Conservation (phyloP, 148 eudicot species). For the Rhododendron ovatum region DNA sequence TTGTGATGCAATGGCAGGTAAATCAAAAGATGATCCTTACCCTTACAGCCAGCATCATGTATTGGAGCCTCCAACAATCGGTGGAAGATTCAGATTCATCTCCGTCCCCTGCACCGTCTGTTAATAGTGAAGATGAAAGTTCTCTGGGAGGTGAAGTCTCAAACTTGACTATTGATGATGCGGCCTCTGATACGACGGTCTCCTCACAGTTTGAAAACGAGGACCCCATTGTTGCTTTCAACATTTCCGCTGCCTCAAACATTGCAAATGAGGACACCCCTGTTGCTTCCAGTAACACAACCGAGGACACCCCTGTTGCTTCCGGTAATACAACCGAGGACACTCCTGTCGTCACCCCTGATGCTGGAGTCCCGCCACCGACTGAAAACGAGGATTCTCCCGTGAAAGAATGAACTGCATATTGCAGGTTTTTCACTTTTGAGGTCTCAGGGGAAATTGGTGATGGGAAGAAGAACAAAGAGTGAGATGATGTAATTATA, state of each 20-base stretch:
- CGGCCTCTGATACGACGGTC: slow-evolving; percentile 56
- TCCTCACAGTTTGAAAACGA: slow-evolving; percentile 16
- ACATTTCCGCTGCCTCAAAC: background rate
- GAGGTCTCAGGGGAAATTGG: background rate
- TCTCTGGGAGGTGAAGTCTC: slow-evolving; percentile 62
- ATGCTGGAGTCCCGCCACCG: background rate
- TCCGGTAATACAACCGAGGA: background rate
- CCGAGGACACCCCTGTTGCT: background rate
- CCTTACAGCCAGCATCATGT: slow-evolving; percentile 88
- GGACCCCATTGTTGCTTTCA: slow-evolving; percentile 1
- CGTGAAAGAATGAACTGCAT: background rate
- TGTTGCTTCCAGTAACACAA: background rate
- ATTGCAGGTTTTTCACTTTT: background rate
- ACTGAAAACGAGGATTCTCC: background rate
- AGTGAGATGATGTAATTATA: background rate
- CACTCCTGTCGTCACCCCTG: background rate
- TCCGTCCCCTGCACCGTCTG: slow-evolving; percentile 42
- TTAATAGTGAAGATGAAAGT: slow-evolving; percentile 60
- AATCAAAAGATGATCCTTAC: slow-evolving; percentile 86
- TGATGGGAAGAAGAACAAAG: background rate
- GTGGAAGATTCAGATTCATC: slow-evolving; percentile 54
- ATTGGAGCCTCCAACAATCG: slow-evolving; percentile 76
- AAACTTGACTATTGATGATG: slow-evolving; percentile 55
- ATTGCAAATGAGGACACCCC: slow-evolving; percentile 18
- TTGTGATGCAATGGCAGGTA: slow-evolving; percentile 41